Percentiles rank a stretch among this genome's conserved stretches.
Evolutionary conservation across 345 rosid species (phyloP).

Genomic region (Boechera divaricarpa): DNA sequence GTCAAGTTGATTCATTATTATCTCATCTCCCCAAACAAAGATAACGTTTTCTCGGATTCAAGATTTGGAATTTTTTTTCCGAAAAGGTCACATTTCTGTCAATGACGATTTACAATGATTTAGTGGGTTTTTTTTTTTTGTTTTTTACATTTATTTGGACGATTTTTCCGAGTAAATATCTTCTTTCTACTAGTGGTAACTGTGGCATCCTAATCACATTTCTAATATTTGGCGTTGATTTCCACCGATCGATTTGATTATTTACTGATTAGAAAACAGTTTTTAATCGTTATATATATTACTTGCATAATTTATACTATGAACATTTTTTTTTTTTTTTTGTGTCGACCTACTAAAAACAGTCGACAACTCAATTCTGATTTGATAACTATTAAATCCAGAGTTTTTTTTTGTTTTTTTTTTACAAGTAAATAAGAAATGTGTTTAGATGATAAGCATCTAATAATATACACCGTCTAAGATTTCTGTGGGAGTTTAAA

Average conservation of each 20-base stretch:
- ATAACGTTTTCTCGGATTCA: constrained; percentile 23
- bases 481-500: background rate
- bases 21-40: background rate
- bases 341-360: background rate
- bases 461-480: background rate
- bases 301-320: no score
- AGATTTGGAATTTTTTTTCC: background rate
- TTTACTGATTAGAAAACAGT: background rate
- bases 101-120: background rate
- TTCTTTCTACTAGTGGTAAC: no score
- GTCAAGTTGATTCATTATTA: constrained; percentile 11
- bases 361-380: background rate
- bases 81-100: background rate
- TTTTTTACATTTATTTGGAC: background rate
- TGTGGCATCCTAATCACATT: background rate
- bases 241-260: background rate
- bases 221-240: background rate
- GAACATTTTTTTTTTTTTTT: no score
- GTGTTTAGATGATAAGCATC: background rate
- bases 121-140: background rate
- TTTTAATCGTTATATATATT: no score
- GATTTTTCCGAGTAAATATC: background rate
- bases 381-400: background rate
- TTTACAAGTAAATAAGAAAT: background rate
- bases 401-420: background rate